phyloP scores from a whole-genome alignment of 2,329 filamentous ascomycete species.

The Hypoxylon sp. region DNA sequence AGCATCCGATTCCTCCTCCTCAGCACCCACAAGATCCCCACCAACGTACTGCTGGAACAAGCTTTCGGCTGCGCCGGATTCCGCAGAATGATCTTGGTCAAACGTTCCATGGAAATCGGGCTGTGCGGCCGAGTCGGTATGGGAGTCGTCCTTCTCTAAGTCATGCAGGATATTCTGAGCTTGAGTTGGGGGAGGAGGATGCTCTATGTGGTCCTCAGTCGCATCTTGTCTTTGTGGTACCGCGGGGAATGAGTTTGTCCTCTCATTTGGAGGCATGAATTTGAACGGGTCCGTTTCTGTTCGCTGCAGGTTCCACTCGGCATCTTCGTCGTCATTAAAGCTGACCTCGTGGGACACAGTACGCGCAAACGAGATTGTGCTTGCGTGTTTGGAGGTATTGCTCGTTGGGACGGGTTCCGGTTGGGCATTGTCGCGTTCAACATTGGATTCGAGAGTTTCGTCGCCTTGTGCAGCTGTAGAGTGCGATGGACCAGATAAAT shows the following conservation, averaged over 20 bases:
- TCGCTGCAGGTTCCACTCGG: conserved; percentile 69
- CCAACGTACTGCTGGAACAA: conserved; percentile 58
- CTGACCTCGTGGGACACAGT: conserved; percentile 75
- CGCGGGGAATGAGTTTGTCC: conserved; percentile 74
- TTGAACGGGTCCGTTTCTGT: conserved; percentile 71
- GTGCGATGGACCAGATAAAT: conserved; percentile 40
- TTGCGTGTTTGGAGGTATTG: conserved; percentile 67
- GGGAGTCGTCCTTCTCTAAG: conserved; percentile 64
- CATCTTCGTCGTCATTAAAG: conserved; percentile 70
- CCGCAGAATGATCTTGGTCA: conserved; percentile 52
- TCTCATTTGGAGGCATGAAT: conserved; percentile 70
- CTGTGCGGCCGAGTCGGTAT: conserved; percentile 60
- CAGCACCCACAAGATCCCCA: conserved; percentile 59
- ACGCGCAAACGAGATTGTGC: conserved; percentile 74
- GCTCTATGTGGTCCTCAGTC: conserved; percentile 54
- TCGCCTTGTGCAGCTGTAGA: conserved; percentile 33
- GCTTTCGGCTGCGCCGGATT: conserved; percentile 41
- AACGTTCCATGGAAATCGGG: conserved; percentile 55
- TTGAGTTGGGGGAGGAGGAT: conserved; percentile 64
- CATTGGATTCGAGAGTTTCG: conserved; percentile 32
- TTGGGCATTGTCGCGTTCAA: conserved; percentile 36
- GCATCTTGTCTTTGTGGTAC: conserved; percentile 62
- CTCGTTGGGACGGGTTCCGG: conserved; percentile 40
- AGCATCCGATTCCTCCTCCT: conserved; percentile 65
- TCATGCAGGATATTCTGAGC: conserved; percentile 68